phyloP scores from a whole-genome alignment of 352 stramenopile species.

The Phytophthora agathidicida region DNA sequence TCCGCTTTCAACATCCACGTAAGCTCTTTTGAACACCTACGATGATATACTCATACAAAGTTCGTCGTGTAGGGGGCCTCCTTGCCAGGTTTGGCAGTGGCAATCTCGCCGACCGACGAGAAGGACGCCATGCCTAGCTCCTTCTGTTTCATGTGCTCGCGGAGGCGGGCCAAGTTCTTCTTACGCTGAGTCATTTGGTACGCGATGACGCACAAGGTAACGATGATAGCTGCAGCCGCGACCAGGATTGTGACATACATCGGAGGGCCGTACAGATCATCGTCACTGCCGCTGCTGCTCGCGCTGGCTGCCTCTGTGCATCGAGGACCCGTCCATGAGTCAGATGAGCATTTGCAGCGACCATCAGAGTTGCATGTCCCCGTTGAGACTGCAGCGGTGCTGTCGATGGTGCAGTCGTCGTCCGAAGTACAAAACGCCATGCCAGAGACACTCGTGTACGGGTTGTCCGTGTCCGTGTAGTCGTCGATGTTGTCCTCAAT shows the following conservation, averaged over 20 bases:
- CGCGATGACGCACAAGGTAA: slow-evolving; percentile 3
- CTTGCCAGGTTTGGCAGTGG: slow-evolving; percentile 35
- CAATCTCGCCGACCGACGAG: slow-evolving; percentile 21
- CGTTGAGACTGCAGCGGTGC: slow-evolving; percentile 14
- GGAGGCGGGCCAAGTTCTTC: slow-evolving; percentile 9
- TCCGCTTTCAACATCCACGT: not conserved
- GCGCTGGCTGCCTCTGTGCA: no score
- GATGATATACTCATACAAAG: slow-evolving; percentile 35
- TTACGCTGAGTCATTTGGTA: slow-evolving; percentile 16
- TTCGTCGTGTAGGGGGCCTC: slow-evolving; percentile 35
- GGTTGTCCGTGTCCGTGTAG: slow-evolving; percentile 45
- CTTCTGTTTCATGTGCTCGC: slow-evolving; percentile 4
- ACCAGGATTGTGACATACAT: slow-evolving; percentile 20
- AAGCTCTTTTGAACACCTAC: not conserved
- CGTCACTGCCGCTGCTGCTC: slow-evolving; percentile 2
- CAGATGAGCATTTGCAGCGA: slow-evolving; percentile 30
- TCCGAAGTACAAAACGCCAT: slow-evolving; percentile 38
- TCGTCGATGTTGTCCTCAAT: slow-evolving; percentile 52
- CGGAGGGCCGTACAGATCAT: slow-evolving; percentile 15
- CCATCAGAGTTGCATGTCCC: slow-evolving; percentile 25
- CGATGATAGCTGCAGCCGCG: slow-evolving; percentile 1
- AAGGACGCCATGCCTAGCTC: slow-evolving; percentile 14
- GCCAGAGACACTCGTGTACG: slow-evolving; percentile 36
- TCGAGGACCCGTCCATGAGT: no score
- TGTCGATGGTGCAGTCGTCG: slow-evolving; percentile 46